Conservation (phyloP, 2,329 filamentous ascomycete species). For the Talaromyces sp. region DNA sequence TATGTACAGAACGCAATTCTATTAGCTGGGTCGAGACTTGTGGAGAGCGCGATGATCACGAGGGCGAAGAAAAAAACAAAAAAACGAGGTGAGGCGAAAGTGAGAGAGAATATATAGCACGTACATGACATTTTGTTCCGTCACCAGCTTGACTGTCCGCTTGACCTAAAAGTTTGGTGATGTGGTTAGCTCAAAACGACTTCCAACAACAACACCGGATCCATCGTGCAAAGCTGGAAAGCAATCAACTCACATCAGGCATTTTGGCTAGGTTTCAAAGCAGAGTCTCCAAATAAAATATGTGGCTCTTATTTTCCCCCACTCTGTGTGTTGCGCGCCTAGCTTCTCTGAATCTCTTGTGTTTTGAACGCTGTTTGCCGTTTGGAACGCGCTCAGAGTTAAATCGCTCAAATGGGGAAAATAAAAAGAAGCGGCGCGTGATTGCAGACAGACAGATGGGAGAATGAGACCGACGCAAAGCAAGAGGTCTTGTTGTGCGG, state of each 20-base stretch:
- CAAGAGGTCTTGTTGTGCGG: neutral
- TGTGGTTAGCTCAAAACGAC: neutral
- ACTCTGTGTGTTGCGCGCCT: neutral
- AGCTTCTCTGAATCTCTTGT: neutral
- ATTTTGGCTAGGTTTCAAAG: constrained; percentile 26
- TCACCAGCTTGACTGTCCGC: constrained; percentile 87
- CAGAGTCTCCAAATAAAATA: neutral
- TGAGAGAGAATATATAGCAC: constrained; percentile 32
- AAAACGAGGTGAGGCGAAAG: neutral
- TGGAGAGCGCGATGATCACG: neutral
- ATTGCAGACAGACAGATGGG: neutral
- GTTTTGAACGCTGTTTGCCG: neutral
- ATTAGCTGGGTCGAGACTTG: neutral
- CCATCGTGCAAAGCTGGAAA: neutral
- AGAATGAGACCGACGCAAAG: neutral
- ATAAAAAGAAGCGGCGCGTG: neutral
- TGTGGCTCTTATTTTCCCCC: too few species aligned
- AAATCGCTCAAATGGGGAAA: neutral
- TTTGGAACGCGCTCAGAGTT: neutral
- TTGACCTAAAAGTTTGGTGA: constrained; percentile 54
- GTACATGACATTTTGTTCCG: constrained; percentile 84
- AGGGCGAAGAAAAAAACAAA: neutral
- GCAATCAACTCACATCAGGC: constrained; percentile 38
- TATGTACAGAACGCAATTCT: neutral
- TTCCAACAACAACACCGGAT: neutral